phyloP scores from a whole-genome alignment of 2,329 filamentous ascomycete genomes.

The Colletotrichum paranaense region DNA sequence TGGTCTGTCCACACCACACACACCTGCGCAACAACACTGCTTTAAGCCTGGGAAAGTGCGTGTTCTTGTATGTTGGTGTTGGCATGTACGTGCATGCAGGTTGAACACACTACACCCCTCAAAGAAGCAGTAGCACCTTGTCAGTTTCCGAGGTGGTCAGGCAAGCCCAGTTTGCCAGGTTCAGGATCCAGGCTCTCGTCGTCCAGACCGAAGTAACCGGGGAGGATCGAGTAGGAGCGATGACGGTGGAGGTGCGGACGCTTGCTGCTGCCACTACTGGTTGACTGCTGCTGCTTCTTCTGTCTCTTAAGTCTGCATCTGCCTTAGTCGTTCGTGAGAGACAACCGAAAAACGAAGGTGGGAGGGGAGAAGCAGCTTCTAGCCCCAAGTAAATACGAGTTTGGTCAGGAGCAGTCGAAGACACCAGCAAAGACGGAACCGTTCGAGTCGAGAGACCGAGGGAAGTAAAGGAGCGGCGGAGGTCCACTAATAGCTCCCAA shows the following conservation, averaged over 20 bases:
- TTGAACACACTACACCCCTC: slow-evolving; percentile 7
- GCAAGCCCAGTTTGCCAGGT: neutral
- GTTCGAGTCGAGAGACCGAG: slow-evolving; percentile 3
- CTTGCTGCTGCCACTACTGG: neutral
- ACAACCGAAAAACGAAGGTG: too few species aligned
- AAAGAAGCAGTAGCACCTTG: slow-evolving; percentile 24
- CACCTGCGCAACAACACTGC: neutral
- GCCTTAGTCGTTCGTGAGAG: neutral
- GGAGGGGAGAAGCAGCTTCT: slow-evolving; percentile 4
- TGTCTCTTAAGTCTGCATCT: neutral
- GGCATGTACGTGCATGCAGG: slow-evolving; percentile 15
- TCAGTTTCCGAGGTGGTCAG: slow-evolving; percentile 2
- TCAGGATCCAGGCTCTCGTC: neutral
- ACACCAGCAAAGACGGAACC: slow-evolving; percentile 10
- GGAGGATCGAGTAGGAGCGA: neutral
- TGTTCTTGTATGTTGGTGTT: slow-evolving; percentile 20
- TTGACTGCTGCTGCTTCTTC: neutral
- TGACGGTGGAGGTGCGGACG: slow-evolving; percentile 29
- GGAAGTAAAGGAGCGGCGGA: slow-evolving; percentile 13
- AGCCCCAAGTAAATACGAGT: slow-evolving; percentile 26
- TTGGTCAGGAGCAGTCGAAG: slow-evolving; percentile 16
- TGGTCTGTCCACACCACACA: neutral
- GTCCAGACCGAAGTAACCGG: neutral
- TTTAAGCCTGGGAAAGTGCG: slow-evolving; percentile 1
- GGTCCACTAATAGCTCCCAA: slow-evolving; percentile 23